phyloP scores from a whole-genome alignment of 164 flowering plant genomes.

The Buxus sempervirens region DNA sequence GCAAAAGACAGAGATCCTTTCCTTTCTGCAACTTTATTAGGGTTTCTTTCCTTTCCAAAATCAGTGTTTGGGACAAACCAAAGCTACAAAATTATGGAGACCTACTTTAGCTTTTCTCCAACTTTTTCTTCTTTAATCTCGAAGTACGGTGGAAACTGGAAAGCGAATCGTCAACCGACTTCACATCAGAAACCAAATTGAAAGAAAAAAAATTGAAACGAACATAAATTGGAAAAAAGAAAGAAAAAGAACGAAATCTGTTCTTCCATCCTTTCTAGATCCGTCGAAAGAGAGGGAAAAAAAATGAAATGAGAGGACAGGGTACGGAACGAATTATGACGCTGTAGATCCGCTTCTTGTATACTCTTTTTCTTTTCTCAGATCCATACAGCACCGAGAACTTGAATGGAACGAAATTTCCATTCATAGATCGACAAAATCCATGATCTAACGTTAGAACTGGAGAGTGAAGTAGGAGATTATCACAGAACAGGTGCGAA shows the following conservation, averaged over 20 bases:
- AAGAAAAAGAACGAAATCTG: background rate
- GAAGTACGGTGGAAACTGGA: slow-evolving; percentile 17
- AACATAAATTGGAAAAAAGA: slow-evolving; percentile 1
- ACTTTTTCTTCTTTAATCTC: slow-evolving; percentile 12
- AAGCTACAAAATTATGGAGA: background rate
- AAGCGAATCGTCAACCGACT: slow-evolving; percentile 15
- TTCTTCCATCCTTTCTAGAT: background rate
- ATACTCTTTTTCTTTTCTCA: background rate
- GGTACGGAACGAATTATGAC: no score
- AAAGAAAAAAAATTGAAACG: no score
- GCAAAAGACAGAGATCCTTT: background rate
- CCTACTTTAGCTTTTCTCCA: slow-evolving; percentile 5
- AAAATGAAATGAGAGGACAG: slow-evolving; percentile 7
- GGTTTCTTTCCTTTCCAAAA: background rate
- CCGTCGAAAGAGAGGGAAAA: slow-evolving; percentile 9
- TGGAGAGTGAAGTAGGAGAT: background rate
- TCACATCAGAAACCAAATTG: no score
- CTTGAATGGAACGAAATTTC: background rate
- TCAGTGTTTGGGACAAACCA: background rate
- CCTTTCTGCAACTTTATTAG: background rate
- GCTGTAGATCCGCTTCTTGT: no score
- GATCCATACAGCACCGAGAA: background rate
- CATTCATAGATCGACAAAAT: background rate
- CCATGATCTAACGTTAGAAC: background rate
- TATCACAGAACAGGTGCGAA: background rate